These are phyloP conservation scores for Sequoia sempervirens DNA, from an alignment of 75 land plant species.

Conservation along the genomic window DNA sequence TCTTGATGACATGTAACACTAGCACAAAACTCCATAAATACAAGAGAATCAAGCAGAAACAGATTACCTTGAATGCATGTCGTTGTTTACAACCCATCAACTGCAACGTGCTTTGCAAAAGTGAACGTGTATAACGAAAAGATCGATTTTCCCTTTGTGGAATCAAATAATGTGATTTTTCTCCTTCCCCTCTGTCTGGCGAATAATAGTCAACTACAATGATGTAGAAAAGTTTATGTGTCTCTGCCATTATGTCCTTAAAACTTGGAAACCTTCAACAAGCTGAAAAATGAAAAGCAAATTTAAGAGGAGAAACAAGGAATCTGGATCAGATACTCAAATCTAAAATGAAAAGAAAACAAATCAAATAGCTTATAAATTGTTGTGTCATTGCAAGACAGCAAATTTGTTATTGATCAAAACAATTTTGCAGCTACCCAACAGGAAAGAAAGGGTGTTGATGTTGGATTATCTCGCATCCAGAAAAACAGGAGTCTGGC, in stretches of 20 bases:
- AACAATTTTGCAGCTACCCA: background rate
- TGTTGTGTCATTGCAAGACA: background rate
- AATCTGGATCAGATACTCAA: background rate
- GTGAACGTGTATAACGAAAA: conserved; percentile 75
- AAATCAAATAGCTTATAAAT: background rate
- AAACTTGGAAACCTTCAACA: background rate
- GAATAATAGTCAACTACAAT: conserved; percentile 3
- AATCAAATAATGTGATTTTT: background rate
- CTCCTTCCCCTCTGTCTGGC: conserved; percentile 5
- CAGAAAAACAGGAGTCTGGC: background rate
- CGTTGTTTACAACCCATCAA: conserved; percentile 98
- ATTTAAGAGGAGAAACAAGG: background rate
- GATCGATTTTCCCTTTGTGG: background rate
- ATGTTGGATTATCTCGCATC: background rate
- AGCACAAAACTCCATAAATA: background rate
- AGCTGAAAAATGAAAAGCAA: background rate
- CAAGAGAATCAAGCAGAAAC: background rate
- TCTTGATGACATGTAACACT: background rate
- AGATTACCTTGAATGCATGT: conserved; percentile 91
- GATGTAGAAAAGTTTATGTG: conserved; percentile 6
- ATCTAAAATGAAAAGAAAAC: background rate
- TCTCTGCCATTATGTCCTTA: conserved; percentile 2
- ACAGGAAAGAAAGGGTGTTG: background rate
- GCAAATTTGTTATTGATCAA: background rate
- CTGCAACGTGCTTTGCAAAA: conserved; percentile 88